These are phyloP conservation scores for Tinospora cordifolia DNA, from an alignment of 164 flowering plant genomes.

Conservation along the genomic window DNA sequence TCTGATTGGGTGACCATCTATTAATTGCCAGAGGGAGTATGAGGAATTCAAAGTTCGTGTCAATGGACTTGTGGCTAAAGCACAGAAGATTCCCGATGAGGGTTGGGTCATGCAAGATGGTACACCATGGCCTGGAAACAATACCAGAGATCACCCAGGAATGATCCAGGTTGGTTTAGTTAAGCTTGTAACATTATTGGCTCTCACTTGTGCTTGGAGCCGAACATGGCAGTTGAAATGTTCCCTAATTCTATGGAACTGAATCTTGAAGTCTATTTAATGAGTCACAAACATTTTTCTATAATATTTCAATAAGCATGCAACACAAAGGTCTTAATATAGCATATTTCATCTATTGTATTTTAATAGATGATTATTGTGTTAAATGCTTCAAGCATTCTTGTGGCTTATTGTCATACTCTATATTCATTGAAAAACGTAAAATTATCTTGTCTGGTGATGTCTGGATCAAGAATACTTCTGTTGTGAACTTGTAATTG, in stretches of 20 bases:
- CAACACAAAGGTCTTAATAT: background rate
- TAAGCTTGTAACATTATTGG: background rate
- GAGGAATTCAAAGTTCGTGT: slow-evolving; percentile 53
- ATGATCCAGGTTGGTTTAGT: slow-evolving; percentile 50
- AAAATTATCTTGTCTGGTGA: background rate
- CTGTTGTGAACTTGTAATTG: background rate
- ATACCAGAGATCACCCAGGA: slow-evolving; percentile 56
- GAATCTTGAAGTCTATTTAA: background rate
- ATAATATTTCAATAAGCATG: background rate
- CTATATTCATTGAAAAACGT: background rate
- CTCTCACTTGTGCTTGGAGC: background rate
- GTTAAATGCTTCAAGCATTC: background rate
- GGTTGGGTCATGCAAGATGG: slow-evolving; percentile 67
- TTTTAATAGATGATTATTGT: background rate
- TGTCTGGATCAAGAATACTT: background rate
- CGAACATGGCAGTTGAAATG: background rate
- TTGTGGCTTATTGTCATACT: background rate
- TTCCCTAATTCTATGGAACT: slow-evolving; percentile 1
- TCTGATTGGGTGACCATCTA: background rate
- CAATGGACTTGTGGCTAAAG: slow-evolving; percentile 43
- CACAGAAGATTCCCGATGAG: slow-evolving; percentile 47
- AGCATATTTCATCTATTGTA: background rate
- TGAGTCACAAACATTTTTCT: background rate
- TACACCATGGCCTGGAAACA: slow-evolving; percentile 60
- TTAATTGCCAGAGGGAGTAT: slow-evolving; percentile 41